Evolutionary conservation across 2,329 filamentous ascomycete genomes (phyloP), one percentile per base, ranked within the genome.

Genomic region (Colletotrichum cordylinicola): DNA sequence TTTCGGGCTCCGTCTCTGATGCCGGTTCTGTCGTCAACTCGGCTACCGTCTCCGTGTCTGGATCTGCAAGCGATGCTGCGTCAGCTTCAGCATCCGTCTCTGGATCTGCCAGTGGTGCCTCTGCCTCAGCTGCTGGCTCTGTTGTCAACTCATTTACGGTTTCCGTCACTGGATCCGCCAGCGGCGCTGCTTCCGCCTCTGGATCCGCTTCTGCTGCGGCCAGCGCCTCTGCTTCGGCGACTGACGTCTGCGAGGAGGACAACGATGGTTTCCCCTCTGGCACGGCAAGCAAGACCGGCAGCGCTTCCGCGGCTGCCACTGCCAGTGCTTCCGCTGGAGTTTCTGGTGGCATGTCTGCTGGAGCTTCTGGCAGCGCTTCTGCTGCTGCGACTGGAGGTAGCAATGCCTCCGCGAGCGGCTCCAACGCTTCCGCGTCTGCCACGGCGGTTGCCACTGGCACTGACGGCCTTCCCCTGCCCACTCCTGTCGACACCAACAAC

Each of bases 241-340:
- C 65, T 8, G 69, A 72, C 58, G 72, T 65, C 15, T 77, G 74
- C 58, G 72, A 75, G 8, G 75, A 77, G 21, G 75, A 77, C 8
- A 69, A 77, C 27, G 75, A 75, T 16, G 74, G 65, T 13, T 48
- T 70, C 37, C 43, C 71, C 13, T 62, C 61, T 24, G 48, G 13
- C 18, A 39, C 66, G 12, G 15, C n/a, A 37, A 70, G 29, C 31
- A 60, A 33, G 27, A 64, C 65, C 18, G 52, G n/a, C 15, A 43
- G 70, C 33, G 27, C 60, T 3, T 66, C 74, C 61, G 73, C 62
- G 4, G 35, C 62, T 6, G 24, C 43, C 21, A 72, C 77, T 61
- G 48, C 69, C 67, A 35, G 68, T 0, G 39, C 43, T 72, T 27
- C 52, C 78, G 37, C 74, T 67, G 27, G 71, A 70, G 15, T 39